phyloP scores from a whole-genome alignment of 2,329 filamentous ascomycete species.

The Sclerotiophoma versabilis region DNA sequence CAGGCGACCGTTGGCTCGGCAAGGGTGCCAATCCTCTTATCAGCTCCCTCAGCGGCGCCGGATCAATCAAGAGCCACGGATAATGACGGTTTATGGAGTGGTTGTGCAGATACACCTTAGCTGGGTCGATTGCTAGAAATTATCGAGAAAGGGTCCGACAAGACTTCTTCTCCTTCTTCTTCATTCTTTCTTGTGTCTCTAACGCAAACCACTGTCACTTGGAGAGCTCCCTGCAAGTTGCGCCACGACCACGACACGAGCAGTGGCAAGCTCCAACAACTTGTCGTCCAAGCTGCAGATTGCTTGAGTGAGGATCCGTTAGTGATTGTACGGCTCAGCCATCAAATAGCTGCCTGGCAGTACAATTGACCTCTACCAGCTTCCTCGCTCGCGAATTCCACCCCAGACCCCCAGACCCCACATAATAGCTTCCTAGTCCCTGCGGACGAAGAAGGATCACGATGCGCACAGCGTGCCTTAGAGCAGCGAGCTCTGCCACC shows the following conservation, averaged over 20 bases:
- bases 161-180: constrained; percentile 1
- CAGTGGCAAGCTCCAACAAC: constrained; percentile 1
- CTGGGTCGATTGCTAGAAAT: constrained; percentile 15
- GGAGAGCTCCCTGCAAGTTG: neutral
- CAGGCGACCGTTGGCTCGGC: constrained; percentile 15
- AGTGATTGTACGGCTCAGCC: neutral
- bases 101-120: constrained; percentile 16
- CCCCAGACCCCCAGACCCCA: constrained; percentile 11
- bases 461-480: constrained; percentile 44
- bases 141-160: neutral
- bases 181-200: constrained; percentile 9
- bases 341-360: neutral
- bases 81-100: constrained; percentile 18
- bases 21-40: constrained; percentile 17
- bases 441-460: constrained; percentile 12
- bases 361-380: constrained; percentile 11
- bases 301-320: constrained; percentile 1
- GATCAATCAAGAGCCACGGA: constrained; percentile 13
- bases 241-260: constrained; percentile 2
- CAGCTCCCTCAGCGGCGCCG: constrained; percentile 12
- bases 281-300: neutral
- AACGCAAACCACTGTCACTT: neutral
- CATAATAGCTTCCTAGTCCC: constrained; percentile 9
- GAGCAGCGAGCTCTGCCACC: constrained; percentile 40
- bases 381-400: constrained; percentile 7